Base-by-base conservation (phyloP, 345 rosid genomes). In the Cardamine chenopodiifolia region DNA sequence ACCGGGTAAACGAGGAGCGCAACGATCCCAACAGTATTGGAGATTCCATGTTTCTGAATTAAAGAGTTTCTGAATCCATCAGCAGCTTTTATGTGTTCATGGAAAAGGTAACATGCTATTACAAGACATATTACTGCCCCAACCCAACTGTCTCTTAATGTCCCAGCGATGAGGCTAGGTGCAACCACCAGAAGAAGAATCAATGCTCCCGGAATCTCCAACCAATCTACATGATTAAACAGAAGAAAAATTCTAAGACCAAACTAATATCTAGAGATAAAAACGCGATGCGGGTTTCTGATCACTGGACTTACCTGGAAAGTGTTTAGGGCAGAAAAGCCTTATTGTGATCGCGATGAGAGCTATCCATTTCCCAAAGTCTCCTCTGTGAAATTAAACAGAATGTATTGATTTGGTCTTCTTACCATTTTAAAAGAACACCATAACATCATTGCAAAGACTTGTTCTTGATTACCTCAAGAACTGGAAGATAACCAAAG, bases 351-450 rank as follows among this genome's bases (percentile, higher is more conserved):
- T 82, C 0, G 96, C 85, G 15, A 82, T 61, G 76, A 95, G 87
- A 55, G 98, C 97, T 72, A 94, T 79, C 97, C 97, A 94, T 83
- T 80, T 92, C 25, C 98, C 98, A 20, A 90, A 76, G 48, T 92
- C 97, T 71, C 95, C 93, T 45, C 97, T 92, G 77, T 20, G 31
- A 31, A 58, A 44, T 76, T 34, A 82, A 88, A 91, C 83, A 15
- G 73, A 76, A 71, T 20, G 11, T 7, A 19, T 7, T 4, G 19
- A 31, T 2, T 37, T 37, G 42, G 6, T 45, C 1, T 45, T n/a
- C 10, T 52, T 39, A 52, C 1, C 1, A 39, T 26, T 56, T 7
- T 26, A 20, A 47, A 49, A 60, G 15, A 71, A 72, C 4, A 7
- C 14, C n/a, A 54, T 32, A 18, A 5, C 12, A 60, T 26, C 34